Evolutionary conservation across 129 eudicot species (phyloP), one percentile per base, ranked within the genome.

Genomic region (Erigeron canadensis): DNA sequence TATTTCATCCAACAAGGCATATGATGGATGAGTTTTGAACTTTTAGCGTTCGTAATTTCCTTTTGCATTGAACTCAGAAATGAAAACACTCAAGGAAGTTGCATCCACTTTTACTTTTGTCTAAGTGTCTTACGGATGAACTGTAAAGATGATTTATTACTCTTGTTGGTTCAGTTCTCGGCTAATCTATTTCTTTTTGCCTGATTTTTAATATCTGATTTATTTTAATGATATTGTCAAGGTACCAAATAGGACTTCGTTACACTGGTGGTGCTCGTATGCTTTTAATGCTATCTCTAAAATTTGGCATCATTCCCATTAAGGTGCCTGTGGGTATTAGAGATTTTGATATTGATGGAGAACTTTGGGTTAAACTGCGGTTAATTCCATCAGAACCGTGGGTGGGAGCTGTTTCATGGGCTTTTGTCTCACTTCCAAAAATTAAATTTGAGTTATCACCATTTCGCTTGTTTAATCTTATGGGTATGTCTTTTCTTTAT

Each of bases 211-310:
- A 75, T 16, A 10, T 8, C 60, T 5, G 10, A 54, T 12, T 13
- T 50, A 5, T 51, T 57, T 51, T 70, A 23, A 63, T 77, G 67
- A 23, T 78, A 54, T 65, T 53, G 41, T 77, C 15, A 73, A 93
- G 98, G 87, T 93, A 93, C 81, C 98, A 94, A 81, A 94, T 90
- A 75, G 98, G 98, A 22, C 85, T 94, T 15, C 96, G 97, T 44
- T 94, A 94, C 79, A 86, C 98, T 56, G 98, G 98, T 75, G 98
- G 98, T 67, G 98, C 97, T 11, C 97, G 98, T 39, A 87, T 94
- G 96, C 91, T 94, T 57, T 78, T 94, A 64, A 83, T 80, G 86
- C 71, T 94, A 56, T 87, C 98, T 5, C 88, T 94, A 39, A 94
- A 94, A 48, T 94, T 90, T 57, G 84, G 98, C 71, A 81, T 94